These are phyloP conservation scores for Dioscorea alata DNA, from an alignment of 106 monocot species.

Conservation along the genomic window DNA sequence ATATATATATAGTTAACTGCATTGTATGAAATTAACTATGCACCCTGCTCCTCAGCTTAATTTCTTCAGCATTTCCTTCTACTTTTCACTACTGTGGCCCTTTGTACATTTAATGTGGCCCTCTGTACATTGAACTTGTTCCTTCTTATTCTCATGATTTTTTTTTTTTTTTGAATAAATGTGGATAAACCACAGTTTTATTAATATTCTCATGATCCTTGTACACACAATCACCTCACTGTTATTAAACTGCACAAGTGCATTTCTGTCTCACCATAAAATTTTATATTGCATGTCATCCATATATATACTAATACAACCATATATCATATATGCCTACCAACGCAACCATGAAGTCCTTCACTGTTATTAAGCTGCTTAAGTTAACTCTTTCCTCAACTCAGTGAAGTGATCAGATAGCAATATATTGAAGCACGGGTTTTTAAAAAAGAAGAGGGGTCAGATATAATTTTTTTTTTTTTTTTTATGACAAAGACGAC, in stretches of 20 bases:
- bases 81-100: conserved; percentile 64
- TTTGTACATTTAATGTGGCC: conserved; percentile 57
- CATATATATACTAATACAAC: no score
- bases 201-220: no score
- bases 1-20: no score
- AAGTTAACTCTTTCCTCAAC: conserved; percentile 68
- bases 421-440: conserved; percentile 69
- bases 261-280: conserved; percentile 68
- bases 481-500: no score
- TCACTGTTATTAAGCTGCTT: no score
- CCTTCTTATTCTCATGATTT: no score
- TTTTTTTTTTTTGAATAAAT: no score
- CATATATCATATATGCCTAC: no score
- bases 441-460: conserved; percentile 1
- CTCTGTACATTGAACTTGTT: no score
- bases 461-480: not conserved
- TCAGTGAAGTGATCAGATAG: conserved; percentile 59
- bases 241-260: conserved; percentile 72
- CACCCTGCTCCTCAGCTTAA: conserved; percentile 81
- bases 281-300: conserved; percentile 34
- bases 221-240: conserved; percentile 94
- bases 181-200: no score
- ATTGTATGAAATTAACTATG: conserved; percentile 78
- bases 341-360: conserved; percentile 82
- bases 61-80: conserved; percentile 70